Percentiles rank a stretch among this genome's conserved stretches.
Conservation (phyloP, 2,329 filamentous ascomycete genomes). For the Penicillium digitatum region DNA sequence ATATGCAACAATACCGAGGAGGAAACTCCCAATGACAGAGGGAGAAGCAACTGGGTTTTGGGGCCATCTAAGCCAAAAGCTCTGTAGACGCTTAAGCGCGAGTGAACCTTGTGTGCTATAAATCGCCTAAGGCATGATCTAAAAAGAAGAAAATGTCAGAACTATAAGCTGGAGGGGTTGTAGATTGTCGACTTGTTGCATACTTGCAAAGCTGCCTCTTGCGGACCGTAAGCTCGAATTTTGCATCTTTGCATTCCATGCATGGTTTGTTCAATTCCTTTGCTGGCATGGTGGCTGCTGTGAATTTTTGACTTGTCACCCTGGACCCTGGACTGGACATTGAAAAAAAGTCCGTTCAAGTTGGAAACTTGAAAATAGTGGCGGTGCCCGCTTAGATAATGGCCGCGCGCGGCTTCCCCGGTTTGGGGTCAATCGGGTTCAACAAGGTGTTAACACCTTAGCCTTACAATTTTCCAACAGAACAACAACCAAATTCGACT, state of each 20-base stretch:
- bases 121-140: constrained; percentile 76
- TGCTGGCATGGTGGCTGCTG: constrained; percentile 28
- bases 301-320: background rate
- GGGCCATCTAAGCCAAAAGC: background rate
- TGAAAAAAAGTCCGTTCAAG: constrained; percentile 19
- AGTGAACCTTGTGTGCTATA: constrained; percentile 72
- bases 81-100: constrained; percentile 65
- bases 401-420: constrained; percentile 19
- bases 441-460: constrained; percentile 6
- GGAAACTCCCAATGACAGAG: constrained; percentile 77
- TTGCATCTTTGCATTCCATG: constrained; percentile 53
- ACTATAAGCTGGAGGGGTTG: constrained; percentile 8
- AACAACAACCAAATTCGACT: background rate
- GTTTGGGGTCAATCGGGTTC: constrained; percentile 17
- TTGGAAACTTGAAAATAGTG: constrained; percentile 16
- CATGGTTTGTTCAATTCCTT: constrained; percentile 44
- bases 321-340: background rate
- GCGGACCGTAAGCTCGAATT: constrained; percentile 54
- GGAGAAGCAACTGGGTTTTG: constrained; percentile 62
- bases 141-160: constrained; percentile 14
- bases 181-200: constrained; percentile 18
- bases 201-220: constrained; percentile 59
- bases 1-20: constrained; percentile 75
- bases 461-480: constrained; percentile 6
- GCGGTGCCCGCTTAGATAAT: constrained; percentile 29